These are phyloP conservation scores for Zasmidium citrigriseum DNA, from an alignment of 2,329 filamentous ascomycete genomes.

Conservation along the genomic window DNA sequence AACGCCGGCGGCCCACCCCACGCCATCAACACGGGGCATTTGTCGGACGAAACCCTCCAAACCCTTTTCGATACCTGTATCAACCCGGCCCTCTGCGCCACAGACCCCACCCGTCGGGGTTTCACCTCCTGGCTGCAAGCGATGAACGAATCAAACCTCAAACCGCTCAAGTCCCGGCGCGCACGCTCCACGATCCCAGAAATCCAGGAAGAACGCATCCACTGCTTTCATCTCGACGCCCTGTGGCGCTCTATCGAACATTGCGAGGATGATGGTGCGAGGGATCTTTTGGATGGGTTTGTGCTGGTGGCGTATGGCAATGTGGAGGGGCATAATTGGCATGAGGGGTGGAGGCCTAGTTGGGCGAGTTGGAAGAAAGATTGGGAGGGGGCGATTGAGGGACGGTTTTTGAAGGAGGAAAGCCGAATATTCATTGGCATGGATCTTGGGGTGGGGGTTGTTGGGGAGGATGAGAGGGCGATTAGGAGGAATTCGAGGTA, in stretches of 20 bases:
- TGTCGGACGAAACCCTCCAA: conserved; percentile 17
- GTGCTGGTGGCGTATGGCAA: conserved; percentile 12
- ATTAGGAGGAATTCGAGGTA: neutral
- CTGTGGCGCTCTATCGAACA: conserved; percentile 20
- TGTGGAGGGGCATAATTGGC: conserved; percentile 7
- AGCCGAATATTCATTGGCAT: conserved; percentile 8
- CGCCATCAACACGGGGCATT: conserved; percentile 10
- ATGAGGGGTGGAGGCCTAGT: conserved; percentile 10
- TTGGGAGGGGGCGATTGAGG: conserved; percentile 12
- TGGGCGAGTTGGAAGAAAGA: conserved; percentile 10
- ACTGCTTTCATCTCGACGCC: conserved; percentile 18
- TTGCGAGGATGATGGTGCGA: conserved; percentile 12
- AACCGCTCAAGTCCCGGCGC: conserved; percentile 22
- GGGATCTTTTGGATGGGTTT: conserved; percentile 6
- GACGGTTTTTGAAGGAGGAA: conserved; percentile 2
- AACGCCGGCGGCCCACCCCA: conserved; percentile 13
- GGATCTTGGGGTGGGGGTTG: conserved; percentile 15
- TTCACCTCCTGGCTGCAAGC: conserved; percentile 23
- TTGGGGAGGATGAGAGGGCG: neutral
- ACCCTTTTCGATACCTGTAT: conserved; percentile 19
- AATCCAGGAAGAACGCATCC: conserved; percentile 20
- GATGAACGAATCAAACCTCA: conserved; percentile 24
- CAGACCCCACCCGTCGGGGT: conserved; percentile 16
- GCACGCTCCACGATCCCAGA: conserved; percentile 9
- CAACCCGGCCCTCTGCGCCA: conserved; percentile 17